Conservation (phyloP, 305 asterid genomes). For the Fraxinus floribunda region DNA sequence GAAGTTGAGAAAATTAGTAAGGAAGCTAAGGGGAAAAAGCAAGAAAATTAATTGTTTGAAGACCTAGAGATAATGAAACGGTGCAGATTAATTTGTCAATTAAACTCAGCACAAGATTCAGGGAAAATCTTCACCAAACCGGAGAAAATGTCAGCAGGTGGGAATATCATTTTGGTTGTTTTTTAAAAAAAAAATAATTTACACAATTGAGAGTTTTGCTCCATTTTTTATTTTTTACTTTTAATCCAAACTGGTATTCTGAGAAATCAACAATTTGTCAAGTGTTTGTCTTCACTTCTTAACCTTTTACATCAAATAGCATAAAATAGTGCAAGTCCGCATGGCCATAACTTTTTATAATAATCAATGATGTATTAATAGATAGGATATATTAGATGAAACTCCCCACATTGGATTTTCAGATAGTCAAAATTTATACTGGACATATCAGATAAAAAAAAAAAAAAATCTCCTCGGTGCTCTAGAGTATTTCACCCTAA, state of each 20-base stretch:
- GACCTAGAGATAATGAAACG: neutral
- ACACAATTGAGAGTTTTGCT: neutral
- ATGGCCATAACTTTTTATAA: neutral
- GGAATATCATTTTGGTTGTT: neutral
- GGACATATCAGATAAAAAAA: neutral
- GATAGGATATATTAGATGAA: neutral
- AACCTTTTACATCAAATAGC: neutral
- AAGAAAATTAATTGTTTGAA: neutral
- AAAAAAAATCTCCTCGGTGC: neutral
- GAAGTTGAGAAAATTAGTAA: neutral
- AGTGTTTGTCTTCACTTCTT: neutral
- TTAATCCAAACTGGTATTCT: neutral
- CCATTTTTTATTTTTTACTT: neutral
- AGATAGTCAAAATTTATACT: neutral
- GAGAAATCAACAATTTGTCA: neutral
- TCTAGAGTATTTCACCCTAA: neutral
- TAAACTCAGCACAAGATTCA: neutral
- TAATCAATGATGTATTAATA: neutral
- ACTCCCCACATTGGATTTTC: neutral
- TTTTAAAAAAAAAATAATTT: neutral
- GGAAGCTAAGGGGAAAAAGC: neutral
- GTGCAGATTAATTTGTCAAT: neutral
- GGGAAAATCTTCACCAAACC: neutral
- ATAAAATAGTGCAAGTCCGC: neutral
- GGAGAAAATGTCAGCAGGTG: neutral